A percentile compares a stretch with the other conserved stretches of the same genome.
phyloP scores from a whole-genome alignment of 75 land plant genomes.

The Picea glauca region DNA sequence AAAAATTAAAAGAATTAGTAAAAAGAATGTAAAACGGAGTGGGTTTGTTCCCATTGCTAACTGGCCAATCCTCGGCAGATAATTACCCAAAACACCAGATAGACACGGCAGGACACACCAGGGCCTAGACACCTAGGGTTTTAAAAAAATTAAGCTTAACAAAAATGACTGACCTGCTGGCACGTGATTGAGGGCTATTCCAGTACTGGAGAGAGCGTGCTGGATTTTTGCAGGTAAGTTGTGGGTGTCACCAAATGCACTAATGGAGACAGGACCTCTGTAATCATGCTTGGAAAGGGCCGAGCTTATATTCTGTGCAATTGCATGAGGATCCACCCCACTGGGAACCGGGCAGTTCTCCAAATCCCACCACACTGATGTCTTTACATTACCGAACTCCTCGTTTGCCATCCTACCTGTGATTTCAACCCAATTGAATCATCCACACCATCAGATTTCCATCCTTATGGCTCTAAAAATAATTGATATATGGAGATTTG shows the following conservation, averaged over 20 bases:
- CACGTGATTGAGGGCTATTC: conserved; percentile 62
- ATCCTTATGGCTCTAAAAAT: no score
- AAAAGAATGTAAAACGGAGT: no score
- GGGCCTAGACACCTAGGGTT: no score
- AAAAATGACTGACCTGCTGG: conserved; percentile 47
- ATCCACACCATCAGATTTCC: no score
- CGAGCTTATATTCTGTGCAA: conserved; percentile 58
- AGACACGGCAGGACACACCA: no score
- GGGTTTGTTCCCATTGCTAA: no score
- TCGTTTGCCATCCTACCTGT: conserved; percentile 16
- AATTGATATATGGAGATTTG: no score
- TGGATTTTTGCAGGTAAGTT: conserved; percentile 26
- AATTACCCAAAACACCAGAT: no score
- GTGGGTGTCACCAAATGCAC: conserved; percentile 58
- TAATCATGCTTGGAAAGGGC: conserved; percentile 41
- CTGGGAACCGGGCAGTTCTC: conserved; percentile 76
- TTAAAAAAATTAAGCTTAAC: no score
- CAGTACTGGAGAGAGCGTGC: conserved; percentile 71
- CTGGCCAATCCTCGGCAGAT: no score
- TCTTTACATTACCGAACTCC: conserved; percentile 42
- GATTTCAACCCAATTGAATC: no score
- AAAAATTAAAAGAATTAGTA: no score
- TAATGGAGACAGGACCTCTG: conserved; percentile 50
- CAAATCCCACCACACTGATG: conserved; percentile 88
- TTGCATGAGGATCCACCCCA: conserved; percentile 45